Evolutionary conservation across 495 filamentous ascomycete species (phyloP).

Genomic region (Collariella sp.): DNA sequence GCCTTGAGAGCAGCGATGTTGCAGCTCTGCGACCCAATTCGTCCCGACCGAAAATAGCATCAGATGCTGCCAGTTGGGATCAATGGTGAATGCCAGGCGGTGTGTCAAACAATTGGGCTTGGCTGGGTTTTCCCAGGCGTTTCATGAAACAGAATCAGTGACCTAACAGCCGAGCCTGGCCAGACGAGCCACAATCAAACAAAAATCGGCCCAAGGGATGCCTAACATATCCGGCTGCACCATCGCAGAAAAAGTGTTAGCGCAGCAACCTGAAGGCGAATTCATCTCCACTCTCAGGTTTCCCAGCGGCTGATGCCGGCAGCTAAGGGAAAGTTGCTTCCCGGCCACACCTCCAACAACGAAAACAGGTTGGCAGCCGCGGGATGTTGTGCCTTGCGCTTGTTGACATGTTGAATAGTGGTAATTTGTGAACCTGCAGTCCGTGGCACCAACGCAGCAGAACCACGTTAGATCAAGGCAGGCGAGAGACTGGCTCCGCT

Average conservation of each 20-base stretch:
- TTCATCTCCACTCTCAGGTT: background rate
- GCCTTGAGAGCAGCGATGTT: no score
- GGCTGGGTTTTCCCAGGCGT: background rate
- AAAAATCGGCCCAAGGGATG: background rate
- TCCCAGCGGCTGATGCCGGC: background rate
- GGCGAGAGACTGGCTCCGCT: background rate
- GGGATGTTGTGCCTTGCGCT: background rate
- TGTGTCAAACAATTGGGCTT: background rate
- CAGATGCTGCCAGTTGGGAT: no score
- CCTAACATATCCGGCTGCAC: background rate
- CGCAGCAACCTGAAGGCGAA: background rate
- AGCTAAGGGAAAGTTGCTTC: background rate
- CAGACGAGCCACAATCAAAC: conserved; percentile 11
- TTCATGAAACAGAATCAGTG: conserved; percentile 11
- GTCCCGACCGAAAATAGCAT: no score
- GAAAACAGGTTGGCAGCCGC: background rate
- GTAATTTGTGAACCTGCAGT: background rate
- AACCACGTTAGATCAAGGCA: background rate
- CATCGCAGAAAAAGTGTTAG: background rate
- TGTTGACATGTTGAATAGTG: background rate
- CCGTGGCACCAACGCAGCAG: background rate
- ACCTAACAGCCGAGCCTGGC: background rate
- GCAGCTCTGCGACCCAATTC: no score
- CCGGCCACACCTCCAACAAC: background rate
- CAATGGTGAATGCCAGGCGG: no score